Conservation (phyloP, 1,284 basidiomycete genomes). For the Wolfiporia cocos region DNA sequence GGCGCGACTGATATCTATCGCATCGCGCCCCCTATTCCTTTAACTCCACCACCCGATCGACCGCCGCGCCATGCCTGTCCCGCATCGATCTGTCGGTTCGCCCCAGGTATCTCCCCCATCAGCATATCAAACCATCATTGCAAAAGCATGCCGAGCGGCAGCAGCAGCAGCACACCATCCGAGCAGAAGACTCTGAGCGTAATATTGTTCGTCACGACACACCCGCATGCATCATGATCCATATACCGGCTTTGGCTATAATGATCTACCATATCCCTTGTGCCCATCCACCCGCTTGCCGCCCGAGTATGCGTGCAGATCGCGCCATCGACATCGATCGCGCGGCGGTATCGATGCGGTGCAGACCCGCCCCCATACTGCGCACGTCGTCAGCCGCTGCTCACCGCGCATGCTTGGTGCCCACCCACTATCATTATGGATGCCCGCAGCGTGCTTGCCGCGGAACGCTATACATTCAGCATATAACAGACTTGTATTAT, state of each 20-base stretch:
- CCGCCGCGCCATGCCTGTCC: too few species aligned
- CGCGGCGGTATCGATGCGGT: background rate
- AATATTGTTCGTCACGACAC: conserved; percentile 5
- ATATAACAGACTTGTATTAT: conserved; percentile 1
- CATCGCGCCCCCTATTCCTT: background rate
- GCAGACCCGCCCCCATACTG: background rate
- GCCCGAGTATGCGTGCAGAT: background rate
- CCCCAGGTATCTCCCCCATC: background rate
- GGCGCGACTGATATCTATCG: conserved; percentile 17
- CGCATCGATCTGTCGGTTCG: background rate
- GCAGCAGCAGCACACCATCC: too few species aligned
- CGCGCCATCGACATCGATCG: conserved; percentile 1
- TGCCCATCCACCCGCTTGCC: background rate
- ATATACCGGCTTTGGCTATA: conserved; percentile 7
- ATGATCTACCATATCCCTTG: conserved; percentile 5
- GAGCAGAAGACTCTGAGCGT: conserved; percentile 1
- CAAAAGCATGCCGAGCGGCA: background rate
- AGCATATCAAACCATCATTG: background rate
- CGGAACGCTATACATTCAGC: background rate
- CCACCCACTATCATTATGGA: background rate
- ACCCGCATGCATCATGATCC: conserved; percentile 1
- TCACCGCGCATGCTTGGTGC: background rate
- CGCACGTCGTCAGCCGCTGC: background rate
- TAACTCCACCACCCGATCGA: too few species aligned
- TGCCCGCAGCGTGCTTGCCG: background rate